Conservation (phyloP, 768 basidiomycete species). For the Boletus tomentosulus region DNA sequence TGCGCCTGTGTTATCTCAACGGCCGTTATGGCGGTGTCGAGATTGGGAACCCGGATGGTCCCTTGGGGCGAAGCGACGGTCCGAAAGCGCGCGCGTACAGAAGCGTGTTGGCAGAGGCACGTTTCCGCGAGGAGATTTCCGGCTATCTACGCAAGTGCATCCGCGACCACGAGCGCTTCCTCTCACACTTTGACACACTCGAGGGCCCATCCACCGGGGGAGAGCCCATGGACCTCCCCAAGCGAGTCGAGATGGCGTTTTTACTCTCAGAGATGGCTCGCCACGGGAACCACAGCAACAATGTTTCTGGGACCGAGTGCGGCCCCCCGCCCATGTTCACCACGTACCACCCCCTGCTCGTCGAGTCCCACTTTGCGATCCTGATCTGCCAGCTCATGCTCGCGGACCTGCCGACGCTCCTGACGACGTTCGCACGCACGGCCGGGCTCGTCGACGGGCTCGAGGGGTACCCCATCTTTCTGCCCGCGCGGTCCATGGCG, state of each 20-base stretch:
- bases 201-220: slow-evolving; percentile 36
- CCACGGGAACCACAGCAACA: slow-evolving; percentile 47
- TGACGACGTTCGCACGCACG: slow-evolving; percentile 62
- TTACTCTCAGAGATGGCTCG: slow-evolving; percentile 63
- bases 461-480: slow-evolving; percentile 86
- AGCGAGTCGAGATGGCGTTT: slow-evolving; percentile 63
- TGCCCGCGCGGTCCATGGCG: slow-evolving; percentile 83
- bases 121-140: slow-evolving; percentile 58
- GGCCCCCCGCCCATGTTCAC: slow-evolving; percentile 60
- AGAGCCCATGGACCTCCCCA: slow-evolving; percentile 39
- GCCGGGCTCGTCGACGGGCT: slow-evolving; percentile 73
- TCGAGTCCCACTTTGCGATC: slow-evolving; percentile 81
- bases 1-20: slow-evolving; percentile 72
- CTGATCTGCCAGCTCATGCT: slow-evolving; percentile 74
- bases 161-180: slow-evolving; percentile 82
- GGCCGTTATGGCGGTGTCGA: slow-evolving; percentile 83
- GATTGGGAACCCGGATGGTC: slow-evolving; percentile 76
- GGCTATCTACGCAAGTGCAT: slow-evolving; percentile 66
- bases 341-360: slow-evolving; percentile 86
- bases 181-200: slow-evolving; percentile 76
- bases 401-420: slow-evolving; percentile 61
- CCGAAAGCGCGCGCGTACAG: slow-evolving; percentile 65
- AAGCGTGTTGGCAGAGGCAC: slow-evolving; percentile 47
- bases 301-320: slow-evolving; percentile 36
- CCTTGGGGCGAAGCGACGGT: slow-evolving; percentile 56